These are phyloP conservation scores for Pezicula rhizophila DNA, from an alignment of 2,329 filamentous ascomycete genomes.

Conservation along the genomic window DNA sequence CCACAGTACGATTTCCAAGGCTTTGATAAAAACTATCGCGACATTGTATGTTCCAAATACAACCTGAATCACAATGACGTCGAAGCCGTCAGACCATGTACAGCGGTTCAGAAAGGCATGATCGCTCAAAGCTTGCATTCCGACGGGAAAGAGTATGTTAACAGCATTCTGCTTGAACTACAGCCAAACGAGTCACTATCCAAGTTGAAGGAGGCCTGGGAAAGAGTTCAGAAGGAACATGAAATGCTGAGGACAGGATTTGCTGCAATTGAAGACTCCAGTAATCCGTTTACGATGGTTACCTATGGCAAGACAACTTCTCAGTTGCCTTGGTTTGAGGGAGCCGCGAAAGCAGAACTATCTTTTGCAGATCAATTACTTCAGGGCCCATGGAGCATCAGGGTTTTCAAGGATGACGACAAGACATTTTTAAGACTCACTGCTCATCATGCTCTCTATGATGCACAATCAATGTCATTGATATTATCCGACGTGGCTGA, in stretches of 20 bases:
- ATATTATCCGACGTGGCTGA: slow-evolving; percentile 56
- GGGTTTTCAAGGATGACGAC: slow-evolving; percentile 3
- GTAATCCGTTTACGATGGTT: slow-evolving; percentile 69
- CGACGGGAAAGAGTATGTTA: slow-evolving; percentile 66
- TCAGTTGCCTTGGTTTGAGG: slow-evolving; percentile 34
- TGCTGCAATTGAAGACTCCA: slow-evolving; percentile 49
- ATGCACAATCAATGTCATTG: slow-evolving; percentile 65
- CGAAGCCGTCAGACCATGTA: slow-evolving; percentile 67
- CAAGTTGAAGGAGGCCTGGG: slow-evolving; percentile 54
- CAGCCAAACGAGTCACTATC: slow-evolving; percentile 31
- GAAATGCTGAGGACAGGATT: slow-evolving; percentile 77
- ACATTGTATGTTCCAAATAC: slow-evolving; percentile 19
- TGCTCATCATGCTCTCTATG: slow-evolving; percentile 75
- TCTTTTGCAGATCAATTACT: slow-evolving; percentile 5
- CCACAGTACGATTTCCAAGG: slow-evolving; percentile 38
- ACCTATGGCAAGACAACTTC: slow-evolving; percentile 40
- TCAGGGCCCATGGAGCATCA: slow-evolving; percentile 22
- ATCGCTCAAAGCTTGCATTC: slow-evolving; percentile 67
- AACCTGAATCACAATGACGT: slow-evolving; percentile 29
- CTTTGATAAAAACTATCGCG: slow-evolving; percentile 41
- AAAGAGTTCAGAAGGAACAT: slow-evolving; percentile 43
- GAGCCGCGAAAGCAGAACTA: slow-evolving; percentile 2
- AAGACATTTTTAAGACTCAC: slow-evolving; percentile 17
- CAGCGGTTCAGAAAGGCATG: slow-evolving; percentile 74
- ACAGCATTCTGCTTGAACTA: slow-evolving; percentile 56